Evolutionary conservation across 192 early-diverging fungal species (phyloP), one percentile per base, ranked within the genome.

Genomic region (Anaeromyces robustus): DNA sequence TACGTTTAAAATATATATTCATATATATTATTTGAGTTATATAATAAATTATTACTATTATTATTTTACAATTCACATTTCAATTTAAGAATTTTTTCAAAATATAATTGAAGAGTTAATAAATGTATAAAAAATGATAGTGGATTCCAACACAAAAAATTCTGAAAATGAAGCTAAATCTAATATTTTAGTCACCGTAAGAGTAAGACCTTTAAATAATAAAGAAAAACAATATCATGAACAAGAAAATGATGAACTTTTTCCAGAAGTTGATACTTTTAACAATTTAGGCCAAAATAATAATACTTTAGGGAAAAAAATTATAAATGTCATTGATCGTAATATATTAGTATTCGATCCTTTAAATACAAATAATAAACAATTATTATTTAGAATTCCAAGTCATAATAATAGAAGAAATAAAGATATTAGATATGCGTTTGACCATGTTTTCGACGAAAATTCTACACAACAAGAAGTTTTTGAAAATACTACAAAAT

Each of bases 381-480:
- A 68, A n/a, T 5, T 68, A n/a, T 5, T 68, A n/a, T 68, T 68
- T 68, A 68, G 26, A n/a, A 68, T 68, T n/a, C 52, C 52, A 68
- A 68, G 52, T 68, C 52, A 68, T 68, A 68, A 68, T n/a, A 68
- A 68, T 68, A 68, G 52, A 68, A 68, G 92, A 31, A 89, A 92
- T 85, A 92, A 92, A 85, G 89, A 91, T 37, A 84, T 95, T 83
- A 86, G 90, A 34, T 92, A 89, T 83, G 90, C 87, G 6, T 96
- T 94, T 83, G 95, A 96, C 83, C 84, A 87, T 0, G 93, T 95
- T 19, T 96, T 94, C 82, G 85, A 87, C 80, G 92, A 94, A 77
- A 85, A 88, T 28, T 85, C 88, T 30, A 86, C 87, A 9, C 96
- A 97, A 82, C 84, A 86, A 78, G 91, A 95, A 31, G 90, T 93